Percentiles rank a stretch among this genome's conserved stretches.
phyloP scores from a whole-genome alignment of 2,329 filamentous ascomycete genomes.

The Kalaharituber pfeilii region DNA sequence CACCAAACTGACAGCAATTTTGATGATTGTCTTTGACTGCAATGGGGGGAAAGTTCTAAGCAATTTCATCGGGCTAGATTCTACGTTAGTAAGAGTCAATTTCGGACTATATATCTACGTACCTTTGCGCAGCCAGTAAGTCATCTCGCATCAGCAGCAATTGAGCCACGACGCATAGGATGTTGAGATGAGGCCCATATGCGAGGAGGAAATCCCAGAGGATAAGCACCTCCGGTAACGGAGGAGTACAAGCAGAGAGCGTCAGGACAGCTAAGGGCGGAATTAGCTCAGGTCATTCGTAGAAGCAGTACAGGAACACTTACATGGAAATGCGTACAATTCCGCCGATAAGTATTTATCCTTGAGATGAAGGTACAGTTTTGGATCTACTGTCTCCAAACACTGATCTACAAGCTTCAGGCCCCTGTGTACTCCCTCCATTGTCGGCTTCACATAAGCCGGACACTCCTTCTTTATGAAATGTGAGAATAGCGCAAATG shows the following conservation, averaged over 20 bases:
- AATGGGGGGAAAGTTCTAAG: slow-evolving; percentile 74
- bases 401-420: slow-evolving; percentile 83
- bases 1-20: slow-evolving; percentile 68
- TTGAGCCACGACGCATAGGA: slow-evolving; percentile 91
- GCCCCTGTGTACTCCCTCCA: slow-evolving; percentile 92
- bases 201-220: slow-evolving; percentile 97
- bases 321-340: slow-evolving; percentile 80
- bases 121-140: slow-evolving; percentile 72
- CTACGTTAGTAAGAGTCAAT: slow-evolving; percentile 22
- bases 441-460: slow-evolving; percentile 83
- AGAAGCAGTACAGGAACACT: slow-evolving; percentile 1
- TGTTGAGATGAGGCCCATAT: slow-evolving; percentile 85
- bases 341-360: slow-evolving; percentile 78
- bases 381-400: slow-evolving; percentile 75
- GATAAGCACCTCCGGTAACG: slow-evolving; percentile 75
- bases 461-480: slow-evolving; percentile 79
- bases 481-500: slow-evolving; percentile 76
- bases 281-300: not conserved
- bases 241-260: slow-evolving; percentile 86
- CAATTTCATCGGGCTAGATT: slow-evolving; percentile 66
- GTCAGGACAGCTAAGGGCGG: slow-evolving; percentile 53
- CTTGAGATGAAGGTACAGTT: slow-evolving; percentile 66
- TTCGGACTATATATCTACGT: slow-evolving; percentile 22
- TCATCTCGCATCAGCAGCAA: slow-evolving; percentile 73
- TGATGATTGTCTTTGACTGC: slow-evolving; percentile 68